Evolutionary conservation across 2,329 filamentous ascomycete genomes (phyloP), one percentile per base, ranked within the genome.

Genomic region (Escovopsis sp.): DNA sequence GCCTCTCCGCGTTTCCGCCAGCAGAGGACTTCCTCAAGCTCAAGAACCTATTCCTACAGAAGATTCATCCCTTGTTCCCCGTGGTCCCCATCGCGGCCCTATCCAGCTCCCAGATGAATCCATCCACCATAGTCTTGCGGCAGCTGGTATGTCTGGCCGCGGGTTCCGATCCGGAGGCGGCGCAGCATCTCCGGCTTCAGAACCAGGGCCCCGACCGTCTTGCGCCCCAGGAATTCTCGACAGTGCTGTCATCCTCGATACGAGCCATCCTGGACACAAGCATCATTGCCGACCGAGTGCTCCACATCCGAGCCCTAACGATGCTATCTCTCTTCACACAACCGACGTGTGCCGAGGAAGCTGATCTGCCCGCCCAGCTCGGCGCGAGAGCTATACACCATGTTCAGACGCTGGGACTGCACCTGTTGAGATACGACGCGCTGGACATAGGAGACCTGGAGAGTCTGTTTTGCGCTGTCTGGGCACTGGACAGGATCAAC

Each of bases 301-400:
- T 74, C 26, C 65, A 74, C 38, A 72, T 75, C 33, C 70, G 73
- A 26, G 63, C 70, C 12, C 60, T 75, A 6, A 63, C 67, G 26
- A 64, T 77, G 39, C 55, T 77, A 15, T 74, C 73, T 0, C 59
- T 78, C n/a, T 78, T 75, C 49, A 69, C 68, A n/a, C 73, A 79
- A 45, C 71, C 72, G 0, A 65, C 64, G 4, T 64, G 63, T 37
- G 61, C 69, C 2, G 68, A 72, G 32, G 73, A 77, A 48, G 66
- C 70, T 10, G 71, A 77, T 48, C 52, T 70, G 4, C 71, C 74
- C 0, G 67, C 73, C 2, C 66, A 74, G 26, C 55, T 77, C 3
- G 70, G 68, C 26, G 66, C 64, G 7, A 64, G 68, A 15, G 74
- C 74, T 1, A 64, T 75, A 8, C 73, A 77, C 42, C 71, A 78